Evolutionary conservation across 2,329 filamentous ascomycete genomes (phyloP).

Genomic region (Cordyceps militaris): DNA sequence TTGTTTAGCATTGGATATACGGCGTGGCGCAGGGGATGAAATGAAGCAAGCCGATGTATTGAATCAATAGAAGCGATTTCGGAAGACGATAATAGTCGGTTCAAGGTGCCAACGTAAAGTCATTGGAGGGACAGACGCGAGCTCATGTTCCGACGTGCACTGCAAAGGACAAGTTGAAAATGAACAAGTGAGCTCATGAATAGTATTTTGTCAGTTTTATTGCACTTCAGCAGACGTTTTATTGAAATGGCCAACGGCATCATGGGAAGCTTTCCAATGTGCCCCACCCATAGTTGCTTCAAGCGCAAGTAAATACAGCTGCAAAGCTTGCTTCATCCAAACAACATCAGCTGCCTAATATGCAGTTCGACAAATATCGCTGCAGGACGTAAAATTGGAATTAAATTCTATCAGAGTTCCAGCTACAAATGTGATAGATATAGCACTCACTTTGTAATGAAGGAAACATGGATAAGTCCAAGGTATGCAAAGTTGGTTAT

Average conservation of each 20-base stretch:
- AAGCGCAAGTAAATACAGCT: not conserved
- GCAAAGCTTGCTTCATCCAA: not conserved
- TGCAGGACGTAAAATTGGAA: not conserved
- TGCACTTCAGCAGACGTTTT: no score
- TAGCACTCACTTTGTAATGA: not conserved
- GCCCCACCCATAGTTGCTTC: not conserved
- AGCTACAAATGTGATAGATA: not conserved
- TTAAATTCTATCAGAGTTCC: not conserved
- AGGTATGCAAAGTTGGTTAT: slow-evolving; percentile 14
- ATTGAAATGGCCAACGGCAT: not conserved
- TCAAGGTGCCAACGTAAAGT: not conserved
- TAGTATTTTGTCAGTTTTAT: no score
- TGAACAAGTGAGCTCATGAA: no score
- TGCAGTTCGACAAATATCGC: not conserved
- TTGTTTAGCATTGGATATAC: not conserved
- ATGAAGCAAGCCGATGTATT: not conserved
- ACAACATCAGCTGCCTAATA: not conserved
- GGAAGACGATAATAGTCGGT: not conserved
- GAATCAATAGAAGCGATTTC: not conserved
- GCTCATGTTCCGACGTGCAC: no score
- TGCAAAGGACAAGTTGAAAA: no score
- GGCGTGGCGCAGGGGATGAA: slow-evolving; percentile 3
- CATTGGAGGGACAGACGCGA: no score
- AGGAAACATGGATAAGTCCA: slow-evolving; percentile 18
- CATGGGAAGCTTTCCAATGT: not conserved